Evolutionary conservation across 352 stramenopile species (phyloP).

Genomic region (Phytopythium aichiense): DNA sequence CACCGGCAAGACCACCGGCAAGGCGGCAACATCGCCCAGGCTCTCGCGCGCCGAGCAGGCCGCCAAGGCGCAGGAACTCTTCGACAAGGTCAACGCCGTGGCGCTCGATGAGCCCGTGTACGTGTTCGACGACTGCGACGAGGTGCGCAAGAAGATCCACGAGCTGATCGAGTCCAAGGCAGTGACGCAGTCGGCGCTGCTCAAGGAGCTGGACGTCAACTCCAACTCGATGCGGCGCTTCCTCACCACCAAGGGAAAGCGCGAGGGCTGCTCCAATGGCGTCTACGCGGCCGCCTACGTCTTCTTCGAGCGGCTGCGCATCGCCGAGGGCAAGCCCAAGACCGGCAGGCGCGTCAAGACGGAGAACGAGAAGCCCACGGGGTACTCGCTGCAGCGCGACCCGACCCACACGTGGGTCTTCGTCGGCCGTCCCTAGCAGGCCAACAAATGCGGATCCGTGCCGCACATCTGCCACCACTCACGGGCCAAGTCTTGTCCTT

Average conservation of each 20-base stretch:
- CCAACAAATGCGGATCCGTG: neutral
- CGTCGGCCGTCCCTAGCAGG: neutral
- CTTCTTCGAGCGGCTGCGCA: slow-evolving; percentile 57
- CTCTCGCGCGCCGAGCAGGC: slow-evolving; percentile 23
- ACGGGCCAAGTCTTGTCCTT: neutral
- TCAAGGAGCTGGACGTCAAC: slow-evolving; percentile 35
- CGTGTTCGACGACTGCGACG: slow-evolving; percentile 56
- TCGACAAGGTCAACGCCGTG: slow-evolving; percentile 35
- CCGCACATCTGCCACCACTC: no score
- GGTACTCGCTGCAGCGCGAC: neutral
- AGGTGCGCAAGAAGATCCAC: slow-evolving; percentile 46
- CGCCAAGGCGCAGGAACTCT: slow-evolving; percentile 22
- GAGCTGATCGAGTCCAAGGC: slow-evolving; percentile 30
- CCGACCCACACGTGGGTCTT: neutral
- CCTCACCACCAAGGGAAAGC: slow-evolving; percentile 39
- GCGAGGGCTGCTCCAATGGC: slow-evolving; percentile 42
- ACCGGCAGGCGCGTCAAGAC: slow-evolving; percentile 38
- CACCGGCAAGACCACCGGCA: neutral
- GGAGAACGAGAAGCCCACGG: slow-evolving; percentile 12
- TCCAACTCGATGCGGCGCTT: slow-evolving; percentile 47
- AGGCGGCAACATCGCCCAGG: slow-evolving; percentile 3
- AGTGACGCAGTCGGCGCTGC: slow-evolving; percentile 34
- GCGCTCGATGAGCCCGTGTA: slow-evolving; percentile 30
- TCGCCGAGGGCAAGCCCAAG: slow-evolving; percentile 36
- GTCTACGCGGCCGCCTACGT: slow-evolving; percentile 43